Evolutionary conservation across 805 yeast genomes (phyloP), one percentile per base, ranked within the genome.

Genomic region (Nakazawaea populi): DNA sequence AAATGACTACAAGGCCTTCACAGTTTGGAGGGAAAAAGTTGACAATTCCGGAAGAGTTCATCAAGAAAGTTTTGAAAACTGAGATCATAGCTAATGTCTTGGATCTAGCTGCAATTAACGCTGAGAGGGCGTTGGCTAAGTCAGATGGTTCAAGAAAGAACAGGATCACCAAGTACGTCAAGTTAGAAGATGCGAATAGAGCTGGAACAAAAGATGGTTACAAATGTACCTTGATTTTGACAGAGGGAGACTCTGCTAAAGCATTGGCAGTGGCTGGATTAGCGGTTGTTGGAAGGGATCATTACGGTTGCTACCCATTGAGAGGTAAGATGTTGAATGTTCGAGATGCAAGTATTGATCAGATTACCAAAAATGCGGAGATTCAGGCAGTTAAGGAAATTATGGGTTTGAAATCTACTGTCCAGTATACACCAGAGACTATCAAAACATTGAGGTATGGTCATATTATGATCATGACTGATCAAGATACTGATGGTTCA

Each of bases 401-500:
- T 59, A 87, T 94, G 73, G 99, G 99, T 24, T 73, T 94, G 51
- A 97, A 91, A 66, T 99, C 94, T 69, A 89, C 87, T 60, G 92
- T 89, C 69, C 75, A 74, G 42, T 94, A 94, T 64, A 70, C 66
- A 18, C 52, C 66, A 0, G 83, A 82, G 24, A 85, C 83, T 56
- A 74, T 87, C 12, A 79, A 79, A 52, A 82, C 85, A 4, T 73
- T 94, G 55, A 82, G 99, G 65, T 94, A 94, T 63, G 99, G 99
- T 37, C 96, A 90, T 65, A 79, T 94, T 47, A 94, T 94, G 98
- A 90, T 94, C 64, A 94, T 94, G 98, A 90, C 99, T 6, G 99
- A 94, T 86, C 99, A 94, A 71, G 99, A 94, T 89, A 96, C 91
- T 60, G 99, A 94, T 76, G 99, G 99, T 54, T 87, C 96, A 14